Evolutionary conservation across 2,329 filamentous ascomycete genomes (phyloP).

Genomic region (Sclerotinia minor): DNA sequence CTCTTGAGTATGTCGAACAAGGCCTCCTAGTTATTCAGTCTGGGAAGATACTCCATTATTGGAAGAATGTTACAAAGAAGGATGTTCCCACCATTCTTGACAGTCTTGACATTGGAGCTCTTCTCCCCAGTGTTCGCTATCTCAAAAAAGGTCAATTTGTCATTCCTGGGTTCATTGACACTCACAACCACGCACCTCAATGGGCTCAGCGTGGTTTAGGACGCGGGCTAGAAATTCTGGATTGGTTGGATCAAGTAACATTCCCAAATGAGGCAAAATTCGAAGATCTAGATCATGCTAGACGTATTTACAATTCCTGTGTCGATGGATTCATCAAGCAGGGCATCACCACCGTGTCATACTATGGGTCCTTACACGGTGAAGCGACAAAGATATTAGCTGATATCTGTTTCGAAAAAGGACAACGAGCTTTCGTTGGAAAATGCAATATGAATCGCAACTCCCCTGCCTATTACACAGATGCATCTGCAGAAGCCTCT

Average conservation of each 20-base stretch:
- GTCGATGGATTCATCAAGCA: conserved; percentile 77
- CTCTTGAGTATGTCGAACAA: conserved; percentile 24
- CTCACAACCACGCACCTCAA: conserved; percentile 67
- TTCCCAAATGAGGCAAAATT: conserved; percentile 70
- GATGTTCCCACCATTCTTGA: conserved; percentile 9
- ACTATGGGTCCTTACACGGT: conserved; percentile 86
- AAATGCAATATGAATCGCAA: conserved; percentile 70
- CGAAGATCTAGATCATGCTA: conserved; percentile 59
- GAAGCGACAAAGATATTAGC: conserved; percentile 82
- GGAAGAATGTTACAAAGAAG: conserved; percentile 14
- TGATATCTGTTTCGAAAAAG: conserved; percentile 71
- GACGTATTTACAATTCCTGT: conserved; percentile 71
- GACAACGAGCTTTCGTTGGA: conserved; percentile 86
- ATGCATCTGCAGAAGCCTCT: conserved; percentile 46
- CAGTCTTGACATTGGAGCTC: conserved; percentile 1
- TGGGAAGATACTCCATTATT: conserved; percentile 19
- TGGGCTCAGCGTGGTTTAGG: conserved; percentile 47
- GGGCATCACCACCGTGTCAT: conserved; percentile 86
- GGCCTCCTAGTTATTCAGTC: conserved; percentile 25
- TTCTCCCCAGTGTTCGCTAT: conserved; percentile 11
- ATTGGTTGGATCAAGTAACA: conserved; percentile 65
- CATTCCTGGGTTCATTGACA: conserved; percentile 63
- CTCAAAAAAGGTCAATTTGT: conserved; percentile 46
- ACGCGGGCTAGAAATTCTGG: conserved; percentile 44
- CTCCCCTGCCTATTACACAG: conserved; percentile 58